Evolutionary conservation across 805 yeast species (phyloP), one percentile per base, ranked within the genome.

Genomic region (Yarrowia sp.): DNA sequence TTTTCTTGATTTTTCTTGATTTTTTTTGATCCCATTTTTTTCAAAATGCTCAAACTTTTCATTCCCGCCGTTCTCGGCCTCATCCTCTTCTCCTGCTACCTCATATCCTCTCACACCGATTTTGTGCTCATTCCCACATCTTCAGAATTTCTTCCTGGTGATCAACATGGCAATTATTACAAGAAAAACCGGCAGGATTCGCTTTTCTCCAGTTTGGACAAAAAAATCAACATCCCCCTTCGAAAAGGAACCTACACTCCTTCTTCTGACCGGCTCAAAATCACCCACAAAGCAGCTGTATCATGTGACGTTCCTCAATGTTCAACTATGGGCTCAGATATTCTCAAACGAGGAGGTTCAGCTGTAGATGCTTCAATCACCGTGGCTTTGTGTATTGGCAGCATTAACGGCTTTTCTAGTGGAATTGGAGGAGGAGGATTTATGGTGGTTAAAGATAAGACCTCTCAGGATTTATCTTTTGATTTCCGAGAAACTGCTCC

Each of bases 351-450:
- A 22, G 79, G 80, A 8, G 96, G 97, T 0, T 87, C 85, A 70
- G 97, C 98, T 1, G 97, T 96, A 0, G 99, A 93, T 74, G 96
- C 97, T 0, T 90, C 96, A 0, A 87, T 93, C 1, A 88, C 96
- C 0, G 89, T 90, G 11, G 90, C 96, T 0, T 79, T 93, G 33
- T 93, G 99, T 72, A 85, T 93, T 36, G 98, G 98, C 1, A 81
- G 89, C 64, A 76, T 90, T 22, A 89, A 90, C 72, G 86, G 91
- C 68, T 90, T 88, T 77, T 87, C 87, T 66, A 87, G 96, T 1
- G 97, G 98, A 0, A 86, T 93, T 47, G 97, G 98, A 8, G 98
- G 98, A 4, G 98, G 99, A 9, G 90, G 89, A 0, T 91, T 84
- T 70, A 87, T 89, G 48, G 82, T 86, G 0, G 80, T 85, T 4